A percentile compares a stretch with the other conserved stretches of the same genome.
These are phyloP conservation scores for Tinospora cordifolia DNA, from an alignment of 164 flowering plant species.

Conservation along the genomic window DNA sequence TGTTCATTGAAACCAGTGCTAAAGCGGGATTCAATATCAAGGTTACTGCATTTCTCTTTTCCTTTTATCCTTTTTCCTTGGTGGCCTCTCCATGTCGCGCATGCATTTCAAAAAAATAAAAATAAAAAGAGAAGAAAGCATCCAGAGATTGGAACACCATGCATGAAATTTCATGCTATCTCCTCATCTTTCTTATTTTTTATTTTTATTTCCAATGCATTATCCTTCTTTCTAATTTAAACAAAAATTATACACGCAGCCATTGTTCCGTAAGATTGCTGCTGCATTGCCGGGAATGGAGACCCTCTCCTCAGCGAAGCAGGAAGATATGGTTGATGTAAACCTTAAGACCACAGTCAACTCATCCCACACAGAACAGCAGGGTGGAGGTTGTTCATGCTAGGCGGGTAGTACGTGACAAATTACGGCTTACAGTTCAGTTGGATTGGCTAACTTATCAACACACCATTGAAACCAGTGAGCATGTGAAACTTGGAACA, in stretches of 20 bases:
- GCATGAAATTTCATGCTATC: too few species aligned
- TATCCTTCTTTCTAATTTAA: neutral
- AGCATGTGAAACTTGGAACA: too few species aligned
- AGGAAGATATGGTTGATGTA: slow-evolving; percentile 85
- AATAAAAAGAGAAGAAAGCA: neutral
- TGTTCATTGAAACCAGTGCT: slow-evolving; percentile 80
- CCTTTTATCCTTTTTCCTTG: neutral
- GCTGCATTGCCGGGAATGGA: slow-evolving; percentile 86
- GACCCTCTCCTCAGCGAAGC: slow-evolving; percentile 59
- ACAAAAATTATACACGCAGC: slow-evolving; percentile 34
- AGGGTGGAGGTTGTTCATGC: slow-evolving; percentile 71
- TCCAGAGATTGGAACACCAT: too few species aligned
- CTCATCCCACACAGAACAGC: slow-evolving; percentile 52
- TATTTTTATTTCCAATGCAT: neutral
- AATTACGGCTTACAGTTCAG: neutral
- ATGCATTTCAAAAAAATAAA: neutral
- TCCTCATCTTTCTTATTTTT: neutral
- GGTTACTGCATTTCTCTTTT: slow-evolving; percentile 23
- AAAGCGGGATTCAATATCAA: slow-evolving; percentile 78
- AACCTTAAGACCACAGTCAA: slow-evolving; percentile 50
- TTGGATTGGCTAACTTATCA: too few species aligned
- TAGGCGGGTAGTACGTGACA: slow-evolving; percentile 15
- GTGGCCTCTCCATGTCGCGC: neutral
- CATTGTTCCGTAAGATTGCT: slow-evolving; percentile 82
- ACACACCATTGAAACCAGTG: too few species aligned